Base-by-base conservation (phyloP, 2,329 filamentous ascomycete species). In the Xylariaceae sp. region DNA sequence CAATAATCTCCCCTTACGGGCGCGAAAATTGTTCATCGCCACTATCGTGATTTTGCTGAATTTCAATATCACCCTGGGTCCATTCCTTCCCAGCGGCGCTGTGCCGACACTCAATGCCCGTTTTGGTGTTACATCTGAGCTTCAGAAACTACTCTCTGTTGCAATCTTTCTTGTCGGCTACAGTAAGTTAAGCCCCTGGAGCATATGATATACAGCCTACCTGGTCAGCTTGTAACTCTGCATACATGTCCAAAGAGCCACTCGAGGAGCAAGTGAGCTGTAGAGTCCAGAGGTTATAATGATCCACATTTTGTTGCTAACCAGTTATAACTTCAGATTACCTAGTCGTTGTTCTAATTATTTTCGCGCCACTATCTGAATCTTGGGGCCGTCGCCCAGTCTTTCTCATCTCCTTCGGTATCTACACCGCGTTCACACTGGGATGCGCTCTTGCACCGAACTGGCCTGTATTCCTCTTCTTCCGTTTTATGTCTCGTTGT, bases 401-500 rank as follows among this genome's bases (percentile, higher is more conserved):
- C 6, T 63, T 85, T 54, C 69, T 84, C 0, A 70, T 65, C 8
- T 36, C 40, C 2, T 51, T 51, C 35, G 13, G 6, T n/a, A 6
- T n/a, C 15, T 50, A 15, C 18, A 50, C 39, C 11, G 27, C 35
- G n/a, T 43, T 43, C 29, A 43, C 47, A 3, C 39, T 50, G 27
- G 47, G 18, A 6, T 50, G 37, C 16, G 47, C 47, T 11, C 20
- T 42, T 4, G 37, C 50, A 6, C 42, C 50, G 11, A 47, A 29
- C 24, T 79, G 72, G 72, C 54, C 70, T 0, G 61, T 68, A 3
- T 24, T 50, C 10, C 4, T 50, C 3, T 6, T 43, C 13, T 78
- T 80, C 46, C 71, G 77, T 0, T 67, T 77, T 0, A 50, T 78
- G 1, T 68, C 67, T 11, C 76, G 77, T 0, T 66, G 72, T 2